A percentile compares a stretch with the other conserved stretches of the same genome.
Conservation (phyloP, 2,329 filamentous ascomycete genomes). For the Onygenales sp. region DNA sequence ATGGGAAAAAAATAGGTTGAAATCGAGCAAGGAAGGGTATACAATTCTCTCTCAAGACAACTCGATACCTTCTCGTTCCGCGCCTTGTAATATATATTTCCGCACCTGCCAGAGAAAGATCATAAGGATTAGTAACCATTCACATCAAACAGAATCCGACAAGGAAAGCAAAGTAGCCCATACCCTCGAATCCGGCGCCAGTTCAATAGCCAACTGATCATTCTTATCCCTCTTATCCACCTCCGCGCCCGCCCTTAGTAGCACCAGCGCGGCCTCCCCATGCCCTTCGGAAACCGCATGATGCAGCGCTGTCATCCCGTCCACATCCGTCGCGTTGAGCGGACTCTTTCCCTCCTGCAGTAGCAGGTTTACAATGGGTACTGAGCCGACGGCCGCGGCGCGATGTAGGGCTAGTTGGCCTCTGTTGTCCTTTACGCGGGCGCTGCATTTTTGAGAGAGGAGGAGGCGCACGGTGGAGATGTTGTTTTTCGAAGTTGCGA, state of each 20-base stretch:
- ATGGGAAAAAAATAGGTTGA: not conserved
- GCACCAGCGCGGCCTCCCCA: constrained; percentile 69
- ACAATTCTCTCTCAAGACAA: constrained; percentile 21
- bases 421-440: constrained; percentile 71
- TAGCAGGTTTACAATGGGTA: constrained; percentile 75
- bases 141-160: not conserved
- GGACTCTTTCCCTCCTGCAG: constrained; percentile 67
- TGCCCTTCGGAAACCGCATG: constrained; percentile 55
- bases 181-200: constrained; percentile 81
- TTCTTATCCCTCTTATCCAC: constrained; percentile 64
- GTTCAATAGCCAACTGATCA: constrained; percentile 63
- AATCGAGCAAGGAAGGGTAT: not conserved
- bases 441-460: constrained; percentile 65
- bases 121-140: not conserved
- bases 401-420: constrained; percentile 88
- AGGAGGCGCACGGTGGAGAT: constrained; percentile 70
- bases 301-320: constrained; percentile 82
- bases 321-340: constrained; percentile 69
- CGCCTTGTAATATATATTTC: constrained; percentile 65
- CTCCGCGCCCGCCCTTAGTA: constrained; percentile 80
- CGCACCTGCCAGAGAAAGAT: constrained; percentile 45
- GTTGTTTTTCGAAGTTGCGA: constrained; percentile 82
- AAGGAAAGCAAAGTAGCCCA: constrained; percentile 15
- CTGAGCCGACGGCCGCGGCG: constrained; percentile 78
- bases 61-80: constrained; percentile 77